phyloP scores from a whole-genome alignment of 139 green algal species.

The Chlamydomonas urium region DNA sequence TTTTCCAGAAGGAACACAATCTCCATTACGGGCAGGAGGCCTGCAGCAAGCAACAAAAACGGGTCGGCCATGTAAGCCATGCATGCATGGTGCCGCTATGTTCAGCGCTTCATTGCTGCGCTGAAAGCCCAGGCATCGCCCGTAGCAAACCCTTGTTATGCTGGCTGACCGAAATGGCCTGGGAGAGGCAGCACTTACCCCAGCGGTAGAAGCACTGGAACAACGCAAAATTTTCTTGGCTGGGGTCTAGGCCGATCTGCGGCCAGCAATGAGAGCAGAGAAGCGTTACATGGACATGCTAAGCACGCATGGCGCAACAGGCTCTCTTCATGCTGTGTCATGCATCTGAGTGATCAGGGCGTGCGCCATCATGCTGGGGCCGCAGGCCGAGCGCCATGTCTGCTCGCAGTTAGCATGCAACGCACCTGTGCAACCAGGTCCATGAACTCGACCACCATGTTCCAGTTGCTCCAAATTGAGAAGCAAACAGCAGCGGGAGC shows the following conservation, averaged over 20 bases:
- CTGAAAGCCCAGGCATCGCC: no score
- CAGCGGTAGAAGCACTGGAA: slow-evolving; percentile 64
- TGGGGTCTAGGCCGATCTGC: slow-evolving; percentile 53
- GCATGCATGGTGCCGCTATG: not conserved
- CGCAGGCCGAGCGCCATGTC: no score
- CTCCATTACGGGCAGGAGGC: slow-evolving; percentile 46
- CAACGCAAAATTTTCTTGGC: slow-evolving; percentile 40
- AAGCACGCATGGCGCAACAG: no score
- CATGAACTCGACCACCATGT: slow-evolving; percentile 54
- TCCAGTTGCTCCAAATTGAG: slow-evolving; percentile 55
- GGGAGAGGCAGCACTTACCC: slow-evolving; percentile 45
- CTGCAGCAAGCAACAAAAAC: slow-evolving; percentile 17
- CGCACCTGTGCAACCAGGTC: slow-evolving; percentile 55
- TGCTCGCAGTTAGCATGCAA: no score
- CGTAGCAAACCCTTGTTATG: no score
- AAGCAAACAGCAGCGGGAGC: slow-evolving; percentile 44
- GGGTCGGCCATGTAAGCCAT: not conserved
- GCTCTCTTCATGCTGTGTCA: no score
- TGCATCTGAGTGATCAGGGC: no score
- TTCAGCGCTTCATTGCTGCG: no score
- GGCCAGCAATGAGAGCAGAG: no score
- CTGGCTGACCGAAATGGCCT: no score
- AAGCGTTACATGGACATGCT: no score
- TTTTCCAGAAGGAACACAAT: slow-evolving; percentile 50
- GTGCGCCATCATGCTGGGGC: no score